phyloP scores from a whole-genome alignment of 2,329 filamentous ascomycete genomes.

The Didymellaceae sp. region DNA sequence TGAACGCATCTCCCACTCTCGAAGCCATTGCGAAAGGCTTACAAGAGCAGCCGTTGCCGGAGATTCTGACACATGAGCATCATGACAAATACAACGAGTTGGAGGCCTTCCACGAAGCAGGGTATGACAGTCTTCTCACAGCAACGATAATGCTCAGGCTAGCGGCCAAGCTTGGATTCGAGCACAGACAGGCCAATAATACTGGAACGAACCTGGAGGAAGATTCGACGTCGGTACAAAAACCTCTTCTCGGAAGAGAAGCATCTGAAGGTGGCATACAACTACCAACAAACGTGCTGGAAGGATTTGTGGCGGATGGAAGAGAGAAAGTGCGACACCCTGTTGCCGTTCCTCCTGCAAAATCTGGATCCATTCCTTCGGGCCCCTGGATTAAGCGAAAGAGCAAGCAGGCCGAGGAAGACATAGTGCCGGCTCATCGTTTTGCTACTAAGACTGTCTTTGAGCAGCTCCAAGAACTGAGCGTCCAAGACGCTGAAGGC shows the following conservation, averaged over 20 bases:
- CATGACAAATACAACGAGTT: conserved; percentile 51
- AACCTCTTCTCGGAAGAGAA: not conserved
- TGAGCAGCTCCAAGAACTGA: conserved; percentile 18
- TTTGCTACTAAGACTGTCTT: conserved; percentile 40
- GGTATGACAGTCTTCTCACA: conserved; percentile 68
- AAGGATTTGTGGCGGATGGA: conserved; percentile 23
- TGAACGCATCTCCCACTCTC: conserved; percentile 57
- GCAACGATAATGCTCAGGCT: conserved; percentile 65
- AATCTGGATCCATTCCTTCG: not conserved
- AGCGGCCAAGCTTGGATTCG: conserved; percentile 58
- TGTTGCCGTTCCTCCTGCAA: conserved; percentile 20
- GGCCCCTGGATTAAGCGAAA: conserved; percentile 17
- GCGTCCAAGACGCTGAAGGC: not conserved
- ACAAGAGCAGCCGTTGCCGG: conserved; percentile 50
- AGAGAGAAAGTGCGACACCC: conserved; percentile 25
- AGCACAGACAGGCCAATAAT: conserved; percentile 10
- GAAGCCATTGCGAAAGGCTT: conserved; percentile 57
- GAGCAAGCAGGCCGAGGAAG: conserved; percentile 4
- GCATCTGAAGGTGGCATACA: conserved; percentile 16
- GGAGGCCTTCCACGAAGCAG: conserved; percentile 64
- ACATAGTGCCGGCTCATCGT: conserved; percentile 7
- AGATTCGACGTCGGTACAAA: not conserved
- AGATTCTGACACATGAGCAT: conserved; percentile 43
- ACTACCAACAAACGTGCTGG: not conserved
- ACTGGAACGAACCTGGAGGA: not conserved